A percentile compares a stretch with the other conserved stretches of the same genome.
phyloP scores from a whole-genome alignment of 352 stramenopile genomes.

The Phytophthora chlamydospora region DNA sequence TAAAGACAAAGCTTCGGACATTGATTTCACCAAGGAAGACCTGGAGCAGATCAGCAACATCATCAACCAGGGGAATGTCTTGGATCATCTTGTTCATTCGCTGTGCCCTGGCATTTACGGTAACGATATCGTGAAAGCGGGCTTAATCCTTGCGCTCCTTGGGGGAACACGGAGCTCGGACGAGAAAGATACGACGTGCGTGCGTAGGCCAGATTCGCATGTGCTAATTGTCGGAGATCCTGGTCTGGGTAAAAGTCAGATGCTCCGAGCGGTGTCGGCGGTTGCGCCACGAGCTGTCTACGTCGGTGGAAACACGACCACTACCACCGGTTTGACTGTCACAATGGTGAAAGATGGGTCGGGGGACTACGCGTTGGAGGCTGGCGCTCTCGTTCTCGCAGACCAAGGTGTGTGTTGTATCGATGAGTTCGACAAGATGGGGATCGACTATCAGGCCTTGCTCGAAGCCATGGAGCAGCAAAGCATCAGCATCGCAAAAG shows the following conservation, averaged over 20 bases:
- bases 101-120: conserved; percentile 97
- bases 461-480: conserved; percentile 99
- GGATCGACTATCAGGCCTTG: conserved; percentile 89
- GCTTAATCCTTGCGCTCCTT: conserved; percentile 95
- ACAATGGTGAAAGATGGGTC: conserved; percentile 95
- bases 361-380: conserved; percentile 92
- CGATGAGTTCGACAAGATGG: conserved; percentile 99
- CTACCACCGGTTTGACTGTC: conserved; percentile 96
- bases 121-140: conserved; percentile 98
- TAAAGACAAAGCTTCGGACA: conserved; percentile 62
- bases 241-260: conserved; percentile 96
- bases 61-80: conserved; percentile 88
- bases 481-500: conserved; percentile 94
- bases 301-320: conserved; percentile 97
- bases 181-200: conserved; percentile 59
- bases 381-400: conserved; percentile 92
- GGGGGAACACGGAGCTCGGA: conserved; percentile 89
- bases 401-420: conserved; percentile 98
- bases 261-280: conserved; percentile 92
- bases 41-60: conserved; percentile 92
- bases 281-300: conserved; percentile 95
- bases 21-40: conserved; percentile 91
- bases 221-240: conserved; percentile 97
- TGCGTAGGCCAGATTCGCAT: conserved; percentile 93
- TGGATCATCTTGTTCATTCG: conserved; percentile 95